Evolutionary conservation across 176 grass and related monocot species (phyloP).

Genomic region (Juncus effusus): DNA sequence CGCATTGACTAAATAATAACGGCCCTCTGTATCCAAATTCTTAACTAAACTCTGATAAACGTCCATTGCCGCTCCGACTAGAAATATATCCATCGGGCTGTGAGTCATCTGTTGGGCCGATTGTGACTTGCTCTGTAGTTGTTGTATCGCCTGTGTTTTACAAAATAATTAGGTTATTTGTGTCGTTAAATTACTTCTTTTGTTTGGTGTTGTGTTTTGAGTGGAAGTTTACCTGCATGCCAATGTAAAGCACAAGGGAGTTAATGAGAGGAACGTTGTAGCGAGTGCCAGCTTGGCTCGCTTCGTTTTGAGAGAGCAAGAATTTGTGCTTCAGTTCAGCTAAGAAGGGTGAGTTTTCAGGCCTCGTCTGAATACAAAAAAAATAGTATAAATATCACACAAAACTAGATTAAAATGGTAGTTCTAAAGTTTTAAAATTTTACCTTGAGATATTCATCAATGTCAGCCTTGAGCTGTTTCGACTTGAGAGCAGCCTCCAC

Average conservation of each 20-base stretch:
- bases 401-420: background rate
- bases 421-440: background rate
- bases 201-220: background rate
- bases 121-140: conserved; percentile 65
- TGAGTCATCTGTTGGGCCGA: conserved; percentile 68
- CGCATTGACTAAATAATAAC: conserved; percentile 80
- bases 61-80: conserved; percentile 76
- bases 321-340: conserved; percentile 76
- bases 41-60: conserved; percentile 78
- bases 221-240: conserved; percentile 63
- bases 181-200: conserved; percentile 1
- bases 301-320: conserved; percentile 68
- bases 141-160: conserved; percentile 68
- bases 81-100: conserved; percentile 62
- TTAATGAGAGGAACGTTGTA: conserved; percentile 92
- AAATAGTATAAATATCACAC: conserved; percentile 3
- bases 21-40: conserved; percentile 82
- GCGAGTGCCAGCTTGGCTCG: conserved; percentile 58
- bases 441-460: conserved; percentile 99
- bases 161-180: conserved; percentile 7
- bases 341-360: conserved; percentile 76
- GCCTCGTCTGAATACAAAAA: conserved; percentile 36
- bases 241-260: conserved; percentile 87
- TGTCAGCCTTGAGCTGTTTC: conserved; percentile 78
- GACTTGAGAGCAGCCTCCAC: conserved; percentile 75